A percentile compares a stretch with the other conserved stretches of the same genome.
Evolutionary conservation across 1,139 yeast species (phyloP).

Genomic region (Scheffersomyces stambukii): DNA sequence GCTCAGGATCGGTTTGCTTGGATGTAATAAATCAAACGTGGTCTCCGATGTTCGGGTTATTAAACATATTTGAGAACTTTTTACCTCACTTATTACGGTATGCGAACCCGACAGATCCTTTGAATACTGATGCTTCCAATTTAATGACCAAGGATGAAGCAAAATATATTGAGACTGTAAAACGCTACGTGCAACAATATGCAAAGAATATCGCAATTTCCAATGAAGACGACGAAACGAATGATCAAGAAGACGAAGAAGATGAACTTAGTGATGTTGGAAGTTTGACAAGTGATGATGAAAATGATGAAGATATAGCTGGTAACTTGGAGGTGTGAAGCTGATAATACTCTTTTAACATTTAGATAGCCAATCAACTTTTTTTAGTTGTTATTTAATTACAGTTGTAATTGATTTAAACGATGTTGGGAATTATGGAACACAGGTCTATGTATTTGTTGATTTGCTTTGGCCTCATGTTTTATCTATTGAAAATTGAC

Average conservation of each 20-base stretch:
- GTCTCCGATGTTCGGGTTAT: slow-evolving; percentile 95
- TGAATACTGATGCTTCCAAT: slow-evolving; percentile 88
- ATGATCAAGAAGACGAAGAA: slow-evolving; percentile 39
- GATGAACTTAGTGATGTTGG: slow-evolving; percentile 48
- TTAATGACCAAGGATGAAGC: slow-evolving; percentile 69
- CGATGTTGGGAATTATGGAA: no score
- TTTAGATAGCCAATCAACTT: no score
- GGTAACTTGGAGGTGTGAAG: slow-evolving; percentile 7
- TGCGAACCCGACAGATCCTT: slow-evolving; percentile 93
- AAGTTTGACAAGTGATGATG: slow-evolving; percentile 47
- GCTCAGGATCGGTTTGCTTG: slow-evolving; percentile 89
- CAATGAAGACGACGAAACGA: slow-evolving; percentile 25
- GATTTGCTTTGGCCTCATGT: no score
- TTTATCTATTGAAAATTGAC: no score
- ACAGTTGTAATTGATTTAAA: no score
- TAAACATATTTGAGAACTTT: slow-evolving; percentile 89
- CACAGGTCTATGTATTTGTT: no score
- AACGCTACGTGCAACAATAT: slow-evolving; percentile 67
- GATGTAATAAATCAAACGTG: slow-evolving; percentile 97
- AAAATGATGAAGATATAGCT: slow-evolving; percentile 12
- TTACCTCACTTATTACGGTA: slow-evolving; percentile 87
- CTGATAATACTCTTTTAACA: background rate
- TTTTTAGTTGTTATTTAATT: no score
- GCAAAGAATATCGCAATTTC: slow-evolving; percentile 42
- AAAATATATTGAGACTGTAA: slow-evolving; percentile 66